Evolutionary conservation across 208 protist genomes (phyloP).

Genomic region (Crithidia bombi): DNA sequence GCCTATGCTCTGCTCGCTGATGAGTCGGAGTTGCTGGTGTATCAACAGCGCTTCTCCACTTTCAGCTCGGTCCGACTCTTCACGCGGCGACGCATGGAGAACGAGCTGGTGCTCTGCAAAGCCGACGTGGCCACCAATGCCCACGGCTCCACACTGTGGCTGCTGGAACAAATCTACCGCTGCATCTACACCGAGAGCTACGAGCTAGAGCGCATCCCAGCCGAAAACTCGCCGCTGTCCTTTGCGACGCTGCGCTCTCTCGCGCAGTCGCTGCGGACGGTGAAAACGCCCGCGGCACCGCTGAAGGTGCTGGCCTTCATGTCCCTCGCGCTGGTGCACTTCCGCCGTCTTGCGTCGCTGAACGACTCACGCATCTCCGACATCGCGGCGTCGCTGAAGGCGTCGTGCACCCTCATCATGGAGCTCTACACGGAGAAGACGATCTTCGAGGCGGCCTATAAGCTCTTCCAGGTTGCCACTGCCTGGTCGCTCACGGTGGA

Average conservation of each 20-base stretch:
- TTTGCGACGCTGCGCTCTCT: conserved; percentile 51
- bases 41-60: conserved; percentile 78
- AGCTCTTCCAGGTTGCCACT: conserved; percentile 52
- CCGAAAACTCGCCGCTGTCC: conserved; percentile 52
- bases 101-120: conserved; percentile 45
- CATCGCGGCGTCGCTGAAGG: conserved; percentile 63
- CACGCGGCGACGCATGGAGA: conserved; percentile 41
- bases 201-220: conserved; percentile 64
- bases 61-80: conserved; percentile 61
- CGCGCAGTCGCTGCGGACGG: conserved; percentile 36
- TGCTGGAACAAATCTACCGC: conserved; percentile 67
- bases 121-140: conserved; percentile 26
- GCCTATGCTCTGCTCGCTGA: conserved; percentile 73
- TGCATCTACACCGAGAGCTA: conserved; percentile 67
- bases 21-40: conserved; percentile 79
- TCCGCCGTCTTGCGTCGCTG: conserved; percentile 51
- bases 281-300: conserved; percentile 34
- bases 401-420: conserved; percentile 58
- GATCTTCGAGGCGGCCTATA: conserved; percentile 46
- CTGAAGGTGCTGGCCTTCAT: conserved; percentile 67
- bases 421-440: conserved; percentile 59
- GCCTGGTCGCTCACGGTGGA: conserved; percentile 57
- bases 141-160: conserved; percentile 57
- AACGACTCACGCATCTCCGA: conserved; percentile 56
- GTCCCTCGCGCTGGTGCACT: conserved; percentile 64